Evolutionary conservation across 139 green algal species (phyloP), one percentile per base, ranked within the genome.

Genomic region (Chlorella sp.): DNA sequence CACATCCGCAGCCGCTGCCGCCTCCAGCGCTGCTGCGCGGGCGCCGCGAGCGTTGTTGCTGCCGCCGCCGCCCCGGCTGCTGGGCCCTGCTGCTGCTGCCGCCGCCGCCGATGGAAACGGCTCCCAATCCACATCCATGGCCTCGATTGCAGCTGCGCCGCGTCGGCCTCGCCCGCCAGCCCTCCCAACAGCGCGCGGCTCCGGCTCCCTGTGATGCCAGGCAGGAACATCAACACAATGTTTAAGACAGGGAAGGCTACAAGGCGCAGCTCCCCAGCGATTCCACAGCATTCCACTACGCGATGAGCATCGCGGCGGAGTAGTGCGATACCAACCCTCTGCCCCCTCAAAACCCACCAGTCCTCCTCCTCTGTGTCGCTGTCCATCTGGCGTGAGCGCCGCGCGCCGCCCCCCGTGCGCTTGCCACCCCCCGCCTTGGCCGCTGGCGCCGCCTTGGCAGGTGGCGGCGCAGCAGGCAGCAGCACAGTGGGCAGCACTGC

Each of bases 1-100:
- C 48, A 87, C 80, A 19, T 85, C 74, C 0, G 85, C 90, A 34
- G 56, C 82, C 36, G 69, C 48, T 16, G 65, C 84, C 6, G 72
- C 67, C 17, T 44, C 65, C 19, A 32, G 28, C 4, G 54, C 76
- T 43, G 76, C 76, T n/a, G 22, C 13, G 14, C 51, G 51, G 51
- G 76, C 76, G 11, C 34, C 16, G 3, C 5, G 22, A 13, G 30
- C 75, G 30, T 30, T 34, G 17, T 38, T 13, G 77, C 58, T 44
- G 41, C 38, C 9, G 58, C 58, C 65, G 41, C 38, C 9, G 58
- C 60, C 16, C 11, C 54, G 32, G 30, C 74, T 54, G 22, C n/a
- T 67, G 8, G 28, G 13, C 32, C 11, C 77, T 44, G 56, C 60
- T 32, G 19, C 60, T 44, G 51, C 80, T 58, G 62, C 65, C 16